These are phyloP conservation scores for Trametes meyenii DNA, from an alignment of 768 basidiomycete species.

Conservation along the genomic window DNA sequence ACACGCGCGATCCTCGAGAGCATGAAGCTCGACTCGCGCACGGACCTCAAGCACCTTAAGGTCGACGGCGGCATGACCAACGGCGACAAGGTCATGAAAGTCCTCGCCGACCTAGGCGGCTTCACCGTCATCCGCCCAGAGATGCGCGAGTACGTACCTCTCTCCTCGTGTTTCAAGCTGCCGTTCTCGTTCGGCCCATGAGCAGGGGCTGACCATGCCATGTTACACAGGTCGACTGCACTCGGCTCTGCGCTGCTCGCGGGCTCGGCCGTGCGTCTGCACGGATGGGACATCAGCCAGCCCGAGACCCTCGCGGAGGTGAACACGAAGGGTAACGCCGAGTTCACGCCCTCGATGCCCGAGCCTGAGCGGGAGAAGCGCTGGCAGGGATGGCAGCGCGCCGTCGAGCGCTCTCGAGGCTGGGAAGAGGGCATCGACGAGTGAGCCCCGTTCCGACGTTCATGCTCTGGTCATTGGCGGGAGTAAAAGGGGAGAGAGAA, in stretches of 20 bases:
- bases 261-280: conserved; percentile 82
- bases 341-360: conserved; percentile 62
- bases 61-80: conserved; percentile 99
- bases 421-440: conserved; percentile 62
- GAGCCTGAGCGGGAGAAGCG: conserved; percentile 60
- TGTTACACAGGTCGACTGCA: conserved; percentile 75
- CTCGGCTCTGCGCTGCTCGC: conserved; percentile 94
- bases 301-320: conserved; percentile 86
- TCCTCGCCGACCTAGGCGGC: conserved; percentile 88
- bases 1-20: conserved; percentile 94
- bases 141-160: conserved; percentile 85
- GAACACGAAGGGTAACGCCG: conserved; percentile 79
- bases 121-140: conserved; percentile 90
- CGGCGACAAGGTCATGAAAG: conserved; percentile 83
- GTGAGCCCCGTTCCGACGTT: not conserved
- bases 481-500: not conserved
- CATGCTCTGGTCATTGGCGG: not conserved
- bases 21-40: conserved; percentile 89
- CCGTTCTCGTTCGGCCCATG: not conserved
- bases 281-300: conserved; percentile 87
- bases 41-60: conserved; percentile 80
- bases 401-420: conserved; percentile 78
- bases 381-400: conserved; percentile 86
- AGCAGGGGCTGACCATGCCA: not conserved
- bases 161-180: not conserved